Evolutionary conservation across 345 rosid genomes (phyloP).

Genomic region (Populus alba): DNA sequence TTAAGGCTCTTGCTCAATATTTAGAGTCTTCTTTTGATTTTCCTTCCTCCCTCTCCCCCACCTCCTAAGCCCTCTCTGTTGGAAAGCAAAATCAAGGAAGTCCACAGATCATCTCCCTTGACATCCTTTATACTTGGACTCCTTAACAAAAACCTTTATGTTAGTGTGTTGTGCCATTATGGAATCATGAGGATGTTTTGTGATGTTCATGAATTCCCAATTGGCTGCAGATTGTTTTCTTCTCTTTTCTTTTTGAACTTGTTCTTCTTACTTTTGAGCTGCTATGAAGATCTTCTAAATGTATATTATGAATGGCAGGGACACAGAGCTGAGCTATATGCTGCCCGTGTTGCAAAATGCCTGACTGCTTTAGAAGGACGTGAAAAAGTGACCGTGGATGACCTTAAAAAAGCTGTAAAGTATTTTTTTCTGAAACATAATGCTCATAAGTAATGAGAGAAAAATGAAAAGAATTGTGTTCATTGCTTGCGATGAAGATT

Average conservation of each 20-base stretch:
- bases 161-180: too few relatives aligned
- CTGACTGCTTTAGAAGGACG: constrained; percentile 94
- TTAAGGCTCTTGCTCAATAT: neutral
- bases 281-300: neutral
- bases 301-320: constrained; percentile 49
- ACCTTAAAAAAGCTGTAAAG: constrained; percentile 93
- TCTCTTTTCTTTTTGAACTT: neutral
- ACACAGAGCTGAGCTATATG: constrained; percentile 93
- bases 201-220: too few relatives aligned
- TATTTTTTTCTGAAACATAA: constrained; percentile 28
- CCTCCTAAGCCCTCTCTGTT: too few relatives aligned
- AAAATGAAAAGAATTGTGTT: neutral
- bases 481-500: too few relatives aligned
- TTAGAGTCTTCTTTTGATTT: neutral
- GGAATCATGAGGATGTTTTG: too few relatives aligned
- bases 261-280: neutral
- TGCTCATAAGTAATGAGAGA: neutral
- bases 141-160: too few relatives aligned
- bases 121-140: too few relatives aligned
- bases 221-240: too few relatives aligned
- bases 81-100: too few relatives aligned
- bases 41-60: too few relatives aligned
- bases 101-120: too few relatives aligned
- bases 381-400: constrained; percentile 86
- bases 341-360: constrained; percentile 92